These are phyloP conservation scores for Mallotus nudiflorus DNA, from an alignment of 345 rosid genomes.

Conservation along the genomic window DNA sequence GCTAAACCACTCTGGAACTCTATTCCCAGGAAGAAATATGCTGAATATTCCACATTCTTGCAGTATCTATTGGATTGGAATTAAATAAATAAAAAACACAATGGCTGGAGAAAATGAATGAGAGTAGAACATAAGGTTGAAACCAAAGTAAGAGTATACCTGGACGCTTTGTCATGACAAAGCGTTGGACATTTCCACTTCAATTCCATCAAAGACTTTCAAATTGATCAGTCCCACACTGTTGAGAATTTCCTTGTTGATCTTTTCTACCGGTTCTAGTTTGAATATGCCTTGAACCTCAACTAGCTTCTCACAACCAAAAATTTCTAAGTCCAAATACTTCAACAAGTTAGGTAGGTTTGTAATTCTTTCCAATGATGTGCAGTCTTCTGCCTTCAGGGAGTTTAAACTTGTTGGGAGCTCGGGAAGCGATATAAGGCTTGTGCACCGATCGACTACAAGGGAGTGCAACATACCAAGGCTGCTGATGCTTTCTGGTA, in stretches of 20 bases:
- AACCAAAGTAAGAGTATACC: slow-evolving; percentile 10
- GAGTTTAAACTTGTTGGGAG: slow-evolving; percentile 11
- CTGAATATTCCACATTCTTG: slow-evolving; percentile 23
- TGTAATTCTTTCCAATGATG: not conserved
- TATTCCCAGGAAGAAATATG: slow-evolving; percentile 19
- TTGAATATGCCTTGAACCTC: slow-evolving; percentile 20
- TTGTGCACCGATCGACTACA: slow-evolving; percentile 3
- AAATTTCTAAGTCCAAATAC: not conserved
- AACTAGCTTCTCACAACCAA: slow-evolving; percentile 22
- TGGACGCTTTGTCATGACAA: slow-evolving; percentile 12
- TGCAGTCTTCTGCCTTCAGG: not conserved
- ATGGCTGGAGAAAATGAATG: not conserved
- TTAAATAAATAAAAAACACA: not conserved
- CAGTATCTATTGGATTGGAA: no score
- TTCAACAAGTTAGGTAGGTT: slow-evolving; percentile 17
- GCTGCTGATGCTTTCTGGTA: slow-evolving; percentile 19
- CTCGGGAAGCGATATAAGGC: slow-evolving; percentile 18
- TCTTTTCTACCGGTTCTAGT: slow-evolving; percentile 15
- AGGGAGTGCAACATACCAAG: slow-evolving; percentile 13
- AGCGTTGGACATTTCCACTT: slow-evolving; percentile 7
- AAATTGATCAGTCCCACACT: slow-evolving; percentile 13
- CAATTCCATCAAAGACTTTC: slow-evolving; percentile 8
- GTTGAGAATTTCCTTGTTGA: slow-evolving; percentile 1
- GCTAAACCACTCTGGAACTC: slow-evolving; percentile 22
- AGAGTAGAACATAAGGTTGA: not conserved